Base-by-base conservation (phyloP, 495 filamentous ascomycete species). In the Annulohypoxylon nitens region DNA sequence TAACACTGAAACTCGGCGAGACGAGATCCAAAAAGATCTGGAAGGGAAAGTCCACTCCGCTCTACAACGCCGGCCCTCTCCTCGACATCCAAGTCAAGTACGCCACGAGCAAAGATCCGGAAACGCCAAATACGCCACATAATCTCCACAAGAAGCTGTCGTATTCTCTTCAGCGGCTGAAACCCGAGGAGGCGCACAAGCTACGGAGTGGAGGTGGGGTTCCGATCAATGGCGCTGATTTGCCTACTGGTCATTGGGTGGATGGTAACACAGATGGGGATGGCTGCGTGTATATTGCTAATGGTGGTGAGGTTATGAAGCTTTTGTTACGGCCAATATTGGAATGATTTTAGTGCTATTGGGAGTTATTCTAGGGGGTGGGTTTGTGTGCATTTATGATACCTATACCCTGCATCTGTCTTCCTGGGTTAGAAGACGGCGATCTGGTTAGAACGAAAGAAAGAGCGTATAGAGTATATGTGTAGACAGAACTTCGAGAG, bases 71-170 rank as follows among this genome's bases (percentile, higher is more conserved):
- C 20, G 78, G 70, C 0, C 57, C 26, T 25, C 39, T 78, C 2
- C 30, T 80, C 3, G 62, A 75, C 43, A 26, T 80, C 4, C 78
- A 78, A 53, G 50, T 80, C 9, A 72, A 80, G 70, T 76, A 80
- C 43, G 73, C 61, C n/a, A 48, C 30, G 5, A 20, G 16, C 25
- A 8, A 58, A 2, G 47, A 9, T 34, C 16, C 20, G 26, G 25
- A 67, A 34, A 33, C 58, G 12, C 41, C 18, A 18, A 20, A 39
- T 34, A 37, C 58, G 11, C 50, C 16, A 18, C n/a, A 41, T 2
- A n/a, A 50, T 4, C 16, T 6, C 3, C 58, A 10, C 36, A 70
- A 70, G 45, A 63, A 59, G 30, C 57, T 74, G 3, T 41, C 43
- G 0, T 70, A 60, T 45, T 20, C 48, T 3, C 8, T 74, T 0